phyloP scores from a whole-genome alignment of 2,329 filamentous ascomycete genomes.

The Plenodomus tracheiphilus region DNA sequence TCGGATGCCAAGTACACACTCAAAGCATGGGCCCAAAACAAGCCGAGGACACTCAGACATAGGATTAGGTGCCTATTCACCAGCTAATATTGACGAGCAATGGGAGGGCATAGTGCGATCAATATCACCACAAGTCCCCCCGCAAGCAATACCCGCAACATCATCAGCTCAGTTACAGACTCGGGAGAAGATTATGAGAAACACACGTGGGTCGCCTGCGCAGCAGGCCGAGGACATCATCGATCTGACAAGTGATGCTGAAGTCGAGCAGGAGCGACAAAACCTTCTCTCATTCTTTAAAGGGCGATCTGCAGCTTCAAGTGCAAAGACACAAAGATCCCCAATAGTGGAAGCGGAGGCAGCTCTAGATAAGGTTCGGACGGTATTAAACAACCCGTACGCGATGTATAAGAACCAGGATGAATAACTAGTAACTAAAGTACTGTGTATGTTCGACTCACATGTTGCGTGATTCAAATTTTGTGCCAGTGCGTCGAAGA shows the following conservation, averaged over 20 bases:
- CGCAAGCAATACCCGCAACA: neutral
- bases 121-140: neutral
- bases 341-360: neutral
- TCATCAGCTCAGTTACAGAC: neutral
- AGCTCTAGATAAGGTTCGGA: neutral
- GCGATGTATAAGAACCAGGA: slow-evolving; percentile 1
- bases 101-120: slow-evolving; percentile 3
- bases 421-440: too few relatives aligned
- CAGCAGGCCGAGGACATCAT: slow-evolving; percentile 6
- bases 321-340: neutral
- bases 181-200: neutral
- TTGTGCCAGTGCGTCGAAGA: too few relatives aligned
- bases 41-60: neutral
- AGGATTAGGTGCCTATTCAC: neutral
- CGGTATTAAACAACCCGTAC: slow-evolving; percentile 1
- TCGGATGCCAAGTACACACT: too few relatives aligned
- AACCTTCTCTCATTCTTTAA: slow-evolving; percentile 16
- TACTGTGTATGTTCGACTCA: too few relatives aligned
- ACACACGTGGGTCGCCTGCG: slow-evolving; percentile 1
- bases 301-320: neutral
- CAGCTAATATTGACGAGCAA: slow-evolving; percentile 2
- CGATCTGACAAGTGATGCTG: slow-evolving; percentile 21
- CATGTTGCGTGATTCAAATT: too few relatives aligned
- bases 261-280: slow-evolving; percentile 15
- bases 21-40: neutral